Evolutionary conservation across 1,139 yeast species (phyloP), one percentile per base, ranked within the genome.

Genomic region (Candida sanyaensis): DNA sequence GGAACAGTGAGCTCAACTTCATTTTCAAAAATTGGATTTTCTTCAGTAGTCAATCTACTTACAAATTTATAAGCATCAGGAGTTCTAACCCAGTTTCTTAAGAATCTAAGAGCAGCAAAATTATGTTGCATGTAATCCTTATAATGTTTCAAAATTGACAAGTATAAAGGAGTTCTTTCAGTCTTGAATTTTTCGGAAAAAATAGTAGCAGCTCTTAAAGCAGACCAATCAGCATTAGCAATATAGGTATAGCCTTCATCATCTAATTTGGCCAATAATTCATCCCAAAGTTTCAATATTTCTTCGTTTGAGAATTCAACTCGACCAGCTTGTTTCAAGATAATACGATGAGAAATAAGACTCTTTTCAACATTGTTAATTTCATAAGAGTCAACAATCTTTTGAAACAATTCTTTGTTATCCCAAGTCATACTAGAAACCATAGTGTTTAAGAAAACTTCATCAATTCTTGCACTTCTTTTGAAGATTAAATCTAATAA

Each of bases 151-250:
- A 85, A 78, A 44, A 86, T 69, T 47, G 81, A 76, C 64, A 81
- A 77, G 65, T 85, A 87, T 17, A 86, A 66, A 34, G 73, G 72
- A 51, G 75, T 75, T 65, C 89, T 76, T 41, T 74, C 75, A 1
- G 63, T 62, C 26, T 40, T 45, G 48, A 51, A 66, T n/a, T 37
- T 37, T 24, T 64, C 65, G 1, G 83, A 72, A 45, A 80, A 78
- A 42, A 86, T 77, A 5, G 93, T 86, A 11, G 92, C 88, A 64
- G 85, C 90, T 68, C 92, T 78, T 50, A 91, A 71, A 1, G 96
- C 88, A 43, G 92, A 85, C 93, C 96, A 88, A 68, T 89, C 96
- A 26, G 93, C 95, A 59, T 83, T 82, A 9, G 96, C 92, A 57
- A 84, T 84, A 58, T 83, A 84, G 33, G 64, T 68, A 65, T 78